Conservation (phyloP, 2,329 filamentous ascomycete genomes). For the Trichoderma harzianum region DNA sequence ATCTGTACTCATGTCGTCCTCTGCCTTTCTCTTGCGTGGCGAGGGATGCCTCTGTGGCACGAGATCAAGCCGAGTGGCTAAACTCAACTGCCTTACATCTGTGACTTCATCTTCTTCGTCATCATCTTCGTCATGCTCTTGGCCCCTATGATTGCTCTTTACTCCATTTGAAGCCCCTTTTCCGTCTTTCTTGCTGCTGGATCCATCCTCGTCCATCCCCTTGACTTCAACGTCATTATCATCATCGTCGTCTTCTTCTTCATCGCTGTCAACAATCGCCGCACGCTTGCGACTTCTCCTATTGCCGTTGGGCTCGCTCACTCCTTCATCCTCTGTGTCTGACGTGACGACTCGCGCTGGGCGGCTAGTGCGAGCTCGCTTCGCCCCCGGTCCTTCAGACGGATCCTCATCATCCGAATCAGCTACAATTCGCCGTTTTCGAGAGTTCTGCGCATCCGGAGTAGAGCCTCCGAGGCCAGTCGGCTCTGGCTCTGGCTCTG, state of each 20-base stretch:
- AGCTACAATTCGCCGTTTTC: slow-evolving; percentile 29
- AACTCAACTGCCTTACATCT: slow-evolving; percentile 20
- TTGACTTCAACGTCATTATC: background rate
- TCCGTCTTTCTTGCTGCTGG: slow-evolving; percentile 12
- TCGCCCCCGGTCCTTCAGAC: slow-evolving; percentile 21
- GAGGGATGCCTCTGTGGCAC: slow-evolving; percentile 20
- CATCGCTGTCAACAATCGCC: background rate
- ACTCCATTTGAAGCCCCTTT: slow-evolving; percentile 9
- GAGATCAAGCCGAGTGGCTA: slow-evolving; percentile 26
- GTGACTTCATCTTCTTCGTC: slow-evolving; percentile 10
- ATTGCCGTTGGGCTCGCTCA: background rate
- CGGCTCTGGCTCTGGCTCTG: slow-evolving; percentile 27
- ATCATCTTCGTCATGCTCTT: background rate
- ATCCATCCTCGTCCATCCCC: background rate
- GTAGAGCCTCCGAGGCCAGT: background rate
- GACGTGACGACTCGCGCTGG: slow-evolving; percentile 18
- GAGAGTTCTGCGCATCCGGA: slow-evolving; percentile 20
- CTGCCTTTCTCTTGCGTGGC: background rate
- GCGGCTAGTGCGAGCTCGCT: slow-evolving; percentile 26
- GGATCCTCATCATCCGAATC: slow-evolving; percentile 34
- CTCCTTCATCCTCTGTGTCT: slow-evolving; percentile 25
- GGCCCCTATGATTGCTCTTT: background rate
- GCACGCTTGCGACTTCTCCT: background rate
- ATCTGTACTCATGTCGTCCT: background rate
- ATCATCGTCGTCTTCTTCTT: slow-evolving; percentile 17